Evolutionary conservation across 495 filamentous ascomycete species (phyloP).

Genomic region (Talaromyces proteolyticus): DNA sequence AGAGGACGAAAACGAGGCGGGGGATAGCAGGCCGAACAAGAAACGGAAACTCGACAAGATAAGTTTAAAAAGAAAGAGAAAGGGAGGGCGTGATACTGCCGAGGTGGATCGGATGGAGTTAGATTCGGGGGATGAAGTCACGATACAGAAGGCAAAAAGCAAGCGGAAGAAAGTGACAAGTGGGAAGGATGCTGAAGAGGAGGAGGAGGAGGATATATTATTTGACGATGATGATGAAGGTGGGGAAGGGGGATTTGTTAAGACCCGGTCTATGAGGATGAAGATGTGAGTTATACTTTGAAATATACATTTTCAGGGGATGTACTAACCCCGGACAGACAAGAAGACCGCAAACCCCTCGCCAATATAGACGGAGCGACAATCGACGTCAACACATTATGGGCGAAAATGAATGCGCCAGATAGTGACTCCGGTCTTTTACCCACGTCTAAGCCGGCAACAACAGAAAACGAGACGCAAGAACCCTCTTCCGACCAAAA

Average conservation of each 20-base stretch:
- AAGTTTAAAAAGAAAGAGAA: background rate
- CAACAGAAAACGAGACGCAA: slow-evolving; percentile 3
- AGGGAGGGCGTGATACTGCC: slow-evolving; percentile 6
- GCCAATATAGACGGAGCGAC: slow-evolving; percentile 64
- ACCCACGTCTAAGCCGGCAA: slow-evolving; percentile 9
- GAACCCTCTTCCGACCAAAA: slow-evolving; percentile 14
- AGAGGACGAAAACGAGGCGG: slow-evolving; percentile 21
- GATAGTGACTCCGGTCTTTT: slow-evolving; percentile 12
- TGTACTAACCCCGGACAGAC: slow-evolving; percentile 33
- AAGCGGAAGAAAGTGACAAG: slow-evolving; percentile 30
- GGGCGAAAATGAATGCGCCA: slow-evolving; percentile 68
- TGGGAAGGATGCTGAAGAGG: slow-evolving; percentile 35
- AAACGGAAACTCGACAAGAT: slow-evolving; percentile 23
- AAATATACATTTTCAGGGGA: background rate
- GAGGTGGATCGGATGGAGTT: slow-evolving; percentile 37
- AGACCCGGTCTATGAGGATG: slow-evolving; percentile 68
- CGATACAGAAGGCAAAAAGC: slow-evolving; percentile 57
- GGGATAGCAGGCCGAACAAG: slow-evolving; percentile 28
- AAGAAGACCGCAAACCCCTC: slow-evolving; percentile 58
- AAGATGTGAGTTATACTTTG: slow-evolving; percentile 39
- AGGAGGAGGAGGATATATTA: slow-evolving; percentile 50
- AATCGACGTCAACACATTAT: slow-evolving; percentile 83
- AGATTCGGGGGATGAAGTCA: slow-evolving; percentile 74
- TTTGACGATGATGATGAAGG: slow-evolving; percentile 53
- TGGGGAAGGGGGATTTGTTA: slow-evolving; percentile 74